Evolutionary conservation across 108 stramenopile genomes (phyloP).

Genomic region (Nitzschia sp.): DNA sequence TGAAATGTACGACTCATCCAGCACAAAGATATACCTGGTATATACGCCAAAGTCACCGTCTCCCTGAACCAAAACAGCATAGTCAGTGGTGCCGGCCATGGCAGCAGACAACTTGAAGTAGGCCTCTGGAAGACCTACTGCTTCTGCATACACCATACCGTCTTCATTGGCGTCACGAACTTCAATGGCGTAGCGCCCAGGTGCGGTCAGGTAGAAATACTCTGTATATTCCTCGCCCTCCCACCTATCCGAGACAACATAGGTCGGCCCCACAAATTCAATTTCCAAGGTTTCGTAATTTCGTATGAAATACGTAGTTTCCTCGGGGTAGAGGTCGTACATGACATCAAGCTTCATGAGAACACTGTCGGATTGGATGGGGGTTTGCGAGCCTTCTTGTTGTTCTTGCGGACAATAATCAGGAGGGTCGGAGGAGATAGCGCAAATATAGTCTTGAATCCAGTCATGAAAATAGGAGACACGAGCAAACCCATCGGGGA

Average conservation of each 20-base stretch:
- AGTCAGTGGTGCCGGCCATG: too few relatives aligned
- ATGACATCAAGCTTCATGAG: constrained; percentile 6
- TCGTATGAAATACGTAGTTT: constrained; percentile 24
- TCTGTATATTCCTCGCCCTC: too few relatives aligned
- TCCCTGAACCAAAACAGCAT: too few relatives aligned
- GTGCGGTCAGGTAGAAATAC: too few relatives aligned
- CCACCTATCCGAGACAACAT: constrained; percentile 16
- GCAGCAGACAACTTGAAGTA: too few relatives aligned
- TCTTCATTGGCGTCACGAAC: too few relatives aligned
- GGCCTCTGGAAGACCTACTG: too few relatives aligned
- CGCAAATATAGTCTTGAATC: constrained; percentile 14
- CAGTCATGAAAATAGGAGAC: constrained; percentile 25
- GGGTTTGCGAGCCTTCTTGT: not conserved
- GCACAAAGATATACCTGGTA: too few relatives aligned
- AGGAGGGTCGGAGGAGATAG: constrained; percentile 13
- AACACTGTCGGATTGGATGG: not conserved
- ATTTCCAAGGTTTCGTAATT: not conserved
- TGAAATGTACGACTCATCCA: too few relatives aligned
- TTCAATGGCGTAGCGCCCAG: too few relatives aligned
- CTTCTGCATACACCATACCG: too few relatives aligned
- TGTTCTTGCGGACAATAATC: not conserved
- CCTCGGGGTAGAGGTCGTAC: constrained; percentile 22
- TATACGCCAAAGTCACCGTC: too few relatives aligned
- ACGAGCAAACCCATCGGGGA: constrained; percentile 26
- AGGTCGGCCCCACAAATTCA: constrained; percentile 27